Evolutionary conservation across 2,329 filamentous ascomycete genomes (phyloP).

Genomic region (Alternaria panax): DNA sequence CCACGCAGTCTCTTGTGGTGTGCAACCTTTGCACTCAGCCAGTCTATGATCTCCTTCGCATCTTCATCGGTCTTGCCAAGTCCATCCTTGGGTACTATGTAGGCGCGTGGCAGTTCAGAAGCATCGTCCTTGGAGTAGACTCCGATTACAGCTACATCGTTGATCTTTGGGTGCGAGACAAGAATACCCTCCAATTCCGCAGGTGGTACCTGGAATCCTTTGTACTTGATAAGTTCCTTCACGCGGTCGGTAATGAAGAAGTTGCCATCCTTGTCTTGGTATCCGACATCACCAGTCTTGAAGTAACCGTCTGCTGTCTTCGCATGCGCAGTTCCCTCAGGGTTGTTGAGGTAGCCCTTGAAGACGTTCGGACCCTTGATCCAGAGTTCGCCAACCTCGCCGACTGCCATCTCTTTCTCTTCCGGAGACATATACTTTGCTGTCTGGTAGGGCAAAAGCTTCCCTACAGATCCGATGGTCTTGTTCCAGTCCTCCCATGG

Average conservation of each 20-base stretch:
- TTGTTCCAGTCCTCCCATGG: conserved; percentile 77
- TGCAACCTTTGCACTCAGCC: conserved; percentile 54
- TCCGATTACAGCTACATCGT: conserved; percentile 50
- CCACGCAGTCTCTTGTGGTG: conserved; percentile 58
- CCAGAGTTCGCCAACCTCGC: conserved; percentile 67
- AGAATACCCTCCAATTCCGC: conserved; percentile 58
- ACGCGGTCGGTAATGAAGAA: conserved; percentile 87
- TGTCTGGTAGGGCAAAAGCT: conserved; percentile 77
- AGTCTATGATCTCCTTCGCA: conserved; percentile 52
- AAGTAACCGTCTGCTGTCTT: conserved; percentile 84
- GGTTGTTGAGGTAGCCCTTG: conserved; percentile 78
- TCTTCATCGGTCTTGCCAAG: conserved; percentile 41
- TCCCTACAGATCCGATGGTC: conserved; percentile 79
- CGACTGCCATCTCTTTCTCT: conserved; percentile 67
- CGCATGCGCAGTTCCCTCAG: conserved; percentile 72
- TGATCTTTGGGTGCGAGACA: conserved; percentile 51
- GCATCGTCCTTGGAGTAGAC: conserved; percentile 56
- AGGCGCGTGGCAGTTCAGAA: conserved; percentile 54
- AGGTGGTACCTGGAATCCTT: conserved; percentile 58
- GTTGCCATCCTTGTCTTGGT: conserved; percentile 77
- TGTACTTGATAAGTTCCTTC: conserved; percentile 55
- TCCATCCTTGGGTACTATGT: conserved; percentile 45
- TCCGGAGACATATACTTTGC: conserved; percentile 77
- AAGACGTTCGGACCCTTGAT: conserved; percentile 83
- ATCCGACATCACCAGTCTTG: conserved; percentile 87